These are phyloP conservation scores for Discostella pseudostelligera DNA, from an alignment of 108 stramenopile species.

Conservation along the genomic window DNA sequence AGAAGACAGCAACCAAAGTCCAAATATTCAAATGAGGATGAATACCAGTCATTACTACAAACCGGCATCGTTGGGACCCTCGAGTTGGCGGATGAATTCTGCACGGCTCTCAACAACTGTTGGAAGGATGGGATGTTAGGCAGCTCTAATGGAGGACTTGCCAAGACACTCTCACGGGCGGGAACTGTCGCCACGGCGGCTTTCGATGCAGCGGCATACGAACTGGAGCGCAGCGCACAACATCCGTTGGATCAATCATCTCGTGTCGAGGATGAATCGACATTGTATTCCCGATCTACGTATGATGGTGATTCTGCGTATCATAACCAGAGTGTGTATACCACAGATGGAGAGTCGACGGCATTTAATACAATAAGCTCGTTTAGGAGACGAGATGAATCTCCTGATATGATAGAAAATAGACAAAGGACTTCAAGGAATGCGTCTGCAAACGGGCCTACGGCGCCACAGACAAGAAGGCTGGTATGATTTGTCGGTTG, in stretches of 20 bases:
- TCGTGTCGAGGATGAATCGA: conserved; percentile 5
- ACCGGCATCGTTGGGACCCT: not conserved
- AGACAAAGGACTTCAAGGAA: not conserved
- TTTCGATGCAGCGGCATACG: not conserved
- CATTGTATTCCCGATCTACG: conserved; percentile 1
- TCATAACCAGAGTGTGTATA: conserved; percentile 8
- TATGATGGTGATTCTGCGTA: conserved; percentile 3
- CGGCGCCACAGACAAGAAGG: too few species aligned
- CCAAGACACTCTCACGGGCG: not conserved
- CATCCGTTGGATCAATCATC: not conserved
- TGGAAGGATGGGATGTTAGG: not conserved
- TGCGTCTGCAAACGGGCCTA: too few species aligned
- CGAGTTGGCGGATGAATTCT: conserved; percentile 14
- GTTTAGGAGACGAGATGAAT: not conserved
- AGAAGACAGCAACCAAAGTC: not conserved
- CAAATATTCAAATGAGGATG: conserved; percentile 4
- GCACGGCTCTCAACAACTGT: conserved; percentile 4
- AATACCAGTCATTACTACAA: conserved; percentile 3
- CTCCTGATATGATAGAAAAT: not conserved
- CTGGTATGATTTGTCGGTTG: too few species aligned
- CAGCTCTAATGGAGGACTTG: not conserved
- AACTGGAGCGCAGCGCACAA: not conserved
- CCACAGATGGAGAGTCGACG: conserved; percentile 7
- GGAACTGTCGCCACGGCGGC: not conserved
- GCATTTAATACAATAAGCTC: conserved; percentile 18